Evolutionary conservation across 441 rosid genomes (phyloP), one percentile per base, ranked within the genome.

Genomic region (Arabidopsis hybrid): DNA sequence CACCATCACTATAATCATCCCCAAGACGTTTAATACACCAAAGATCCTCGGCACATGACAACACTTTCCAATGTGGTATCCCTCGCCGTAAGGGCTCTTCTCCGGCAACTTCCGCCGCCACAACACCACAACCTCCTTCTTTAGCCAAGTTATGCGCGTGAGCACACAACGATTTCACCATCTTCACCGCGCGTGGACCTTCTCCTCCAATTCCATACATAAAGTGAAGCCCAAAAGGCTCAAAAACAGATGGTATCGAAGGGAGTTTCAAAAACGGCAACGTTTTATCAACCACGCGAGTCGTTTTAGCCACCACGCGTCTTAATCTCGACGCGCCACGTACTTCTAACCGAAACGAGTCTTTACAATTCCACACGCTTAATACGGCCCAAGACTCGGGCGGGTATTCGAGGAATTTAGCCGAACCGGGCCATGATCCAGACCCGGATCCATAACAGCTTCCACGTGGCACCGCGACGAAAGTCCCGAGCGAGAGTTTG

Each of bases 21-120:
- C 90, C 93, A 0, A 95, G 96, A 67, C 94, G 76, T 78, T 95
- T 95, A 5, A 93, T 87, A 56, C 98, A 95, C 99, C 99, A 95
- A 13, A 91, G 66, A 64, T 95, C 99, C 74, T 89, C 98, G 5
- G 75, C 88, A 72, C 95, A 93, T 10, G 99, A 95, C 71, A 93
- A 80, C 76, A 64, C 83, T 78, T 90, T 90, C 98, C 99, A 95
- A 76, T 88, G 84, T 3, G 99, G 98, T 71, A 95, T 87, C 32
- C 91, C 99, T 17, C 66, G 59, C 81, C 81, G 82, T 7, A 93
- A 84, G 79, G 96, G 96, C 8, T 95, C 99, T 46, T 55, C 18
- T 36, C 82, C 84, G 11, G 95, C 84, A 26, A 95, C 93, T 83
- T 95, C 98, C 4, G 96, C 79, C 11, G 88, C 99, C 70, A 95